Evolutionary conservation across 1,139 yeast species (phyloP).

Genomic region (Blastobotrys arbuscula): DNA sequence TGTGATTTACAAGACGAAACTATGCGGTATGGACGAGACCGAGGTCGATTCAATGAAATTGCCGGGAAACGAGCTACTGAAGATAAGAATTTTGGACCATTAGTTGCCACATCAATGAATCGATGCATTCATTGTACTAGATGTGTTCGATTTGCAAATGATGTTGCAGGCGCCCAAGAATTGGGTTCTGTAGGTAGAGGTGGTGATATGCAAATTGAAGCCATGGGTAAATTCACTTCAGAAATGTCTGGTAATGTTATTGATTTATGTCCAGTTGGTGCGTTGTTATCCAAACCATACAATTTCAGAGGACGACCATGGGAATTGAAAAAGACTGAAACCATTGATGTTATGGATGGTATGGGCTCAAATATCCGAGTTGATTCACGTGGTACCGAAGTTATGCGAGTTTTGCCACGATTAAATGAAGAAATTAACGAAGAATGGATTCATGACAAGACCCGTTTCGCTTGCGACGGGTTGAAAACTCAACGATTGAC

Average conservation of each 20-base stretch:
- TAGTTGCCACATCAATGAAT: conserved; percentile 87
- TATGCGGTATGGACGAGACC: conserved; percentile 75
- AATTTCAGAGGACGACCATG: conserved; percentile 91
- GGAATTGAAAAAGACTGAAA: conserved; percentile 88
- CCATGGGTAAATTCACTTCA: conserved; percentile 41
- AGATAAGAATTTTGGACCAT: conserved; percentile 85
- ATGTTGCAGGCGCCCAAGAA: conserved; percentile 91
- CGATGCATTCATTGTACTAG: conserved; percentile 92
- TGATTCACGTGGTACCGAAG: conserved; percentile 84
- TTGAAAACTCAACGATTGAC: conserved; percentile 83
- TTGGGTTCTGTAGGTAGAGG: conserved; percentile 88
- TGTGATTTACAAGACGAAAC: conserved; percentile 90
- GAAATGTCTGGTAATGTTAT: conserved; percentile 86
- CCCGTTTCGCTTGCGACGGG: conserved; percentile 83
- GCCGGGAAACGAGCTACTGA: conserved; percentile 87
- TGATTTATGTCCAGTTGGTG: conserved; percentile 91
- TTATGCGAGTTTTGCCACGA: conserved; percentile 83
- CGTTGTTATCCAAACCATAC: conserved; percentile 83
- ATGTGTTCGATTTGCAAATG: conserved; percentile 86
- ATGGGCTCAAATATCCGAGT: conserved; percentile 79
- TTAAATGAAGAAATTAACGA: conserved; percentile 82
- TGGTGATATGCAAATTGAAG: conserved; percentile 83
- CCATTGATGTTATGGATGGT: conserved; percentile 81
- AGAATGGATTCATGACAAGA: conserved; percentile 89
- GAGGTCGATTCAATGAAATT: conserved; percentile 79